Evolutionary conservation across 805 yeast species (phyloP), one percentile per base, ranked within the genome.

Genomic region (Ogataea saltuana): DNA sequence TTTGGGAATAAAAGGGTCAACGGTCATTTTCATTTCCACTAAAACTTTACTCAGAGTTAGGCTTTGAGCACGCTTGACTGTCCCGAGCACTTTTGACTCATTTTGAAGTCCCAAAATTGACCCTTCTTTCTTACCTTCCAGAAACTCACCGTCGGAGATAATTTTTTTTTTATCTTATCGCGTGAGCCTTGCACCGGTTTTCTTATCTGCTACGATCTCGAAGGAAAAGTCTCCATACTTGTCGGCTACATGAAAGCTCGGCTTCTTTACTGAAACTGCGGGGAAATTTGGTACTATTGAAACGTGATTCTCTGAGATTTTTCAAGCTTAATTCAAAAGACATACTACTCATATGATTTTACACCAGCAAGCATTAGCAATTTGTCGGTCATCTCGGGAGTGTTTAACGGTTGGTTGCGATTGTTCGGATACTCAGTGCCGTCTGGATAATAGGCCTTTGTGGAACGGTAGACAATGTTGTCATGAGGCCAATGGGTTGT

Each of bases 401-500:
- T 33, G 6, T 44, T 48, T 13, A 37, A 19, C 15, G 69, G 69
- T 33, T 54, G 53, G 9, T 32, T 25, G 7, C 34, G 34, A 17
- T 32, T 32, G 25, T 32, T 32, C 7, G n/a, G 25, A 19, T 20
- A 32, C 25, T 32, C 34, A 10, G 34, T 32, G 3, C 34, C 34
- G 25, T 32, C 34, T 12, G 49, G 46, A 17, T 53, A 44, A 30
- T 56, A 55, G 16, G 46, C 49, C 25, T 64, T 60, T 37, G 61
- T 59, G 3, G 30, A 29, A 17, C 56, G 48, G 20, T 56, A 39
- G 9, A 38, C 49, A 13, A 63, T 49, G 42, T 56, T 57, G 44
- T 53, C 61, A 46, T 58, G 70, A 20, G 64, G 65, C 67, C 63
- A 63, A 40, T 64, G 68, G 6, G 65, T 54, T 4, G 66, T 59